Percentiles rank a stretch among this genome's conserved stretches.
Conservation (phyloP, 2,329 filamentous ascomycete species). For the Kalaharituber pfeilii region DNA sequence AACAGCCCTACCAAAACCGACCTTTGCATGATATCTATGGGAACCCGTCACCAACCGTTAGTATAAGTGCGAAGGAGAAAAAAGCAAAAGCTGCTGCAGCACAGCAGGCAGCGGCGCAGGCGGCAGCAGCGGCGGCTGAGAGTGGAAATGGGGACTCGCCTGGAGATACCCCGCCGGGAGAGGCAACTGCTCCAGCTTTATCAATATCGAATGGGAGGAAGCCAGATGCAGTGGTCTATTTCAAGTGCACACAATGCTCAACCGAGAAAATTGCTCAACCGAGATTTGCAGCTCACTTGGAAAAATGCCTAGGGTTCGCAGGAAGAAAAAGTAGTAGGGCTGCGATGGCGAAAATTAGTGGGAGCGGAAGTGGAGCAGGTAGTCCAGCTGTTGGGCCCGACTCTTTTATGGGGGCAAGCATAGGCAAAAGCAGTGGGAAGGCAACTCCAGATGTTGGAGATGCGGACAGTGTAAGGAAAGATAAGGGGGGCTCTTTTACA, state of each 20-base stretch:
- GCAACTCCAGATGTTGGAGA: slow-evolving; percentile 2
- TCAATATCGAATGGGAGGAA: neutral
- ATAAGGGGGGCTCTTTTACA: slow-evolving; percentile 8
- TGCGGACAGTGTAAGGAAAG: slow-evolving; percentile 15
- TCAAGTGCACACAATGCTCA: slow-evolving; percentile 13
- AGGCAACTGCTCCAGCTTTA: slow-evolving; percentile 2
- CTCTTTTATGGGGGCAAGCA: neutral
- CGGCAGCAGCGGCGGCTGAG: neutral
- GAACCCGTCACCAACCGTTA: slow-evolving; percentile 16
- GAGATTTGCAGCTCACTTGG: slow-evolving; percentile 14
- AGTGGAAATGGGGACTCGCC: neutral
- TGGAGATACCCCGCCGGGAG: neutral
- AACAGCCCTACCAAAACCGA: slow-evolving; percentile 12
- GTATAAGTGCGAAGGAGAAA: slow-evolving; percentile 8
- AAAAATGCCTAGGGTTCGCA: slow-evolving; percentile 16
- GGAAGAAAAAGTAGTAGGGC: slow-evolving; percentile 14
- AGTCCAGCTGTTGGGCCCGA: slow-evolving; percentile 7
- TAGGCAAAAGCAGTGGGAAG: neutral
- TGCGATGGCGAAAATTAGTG: slow-evolving; percentile 17
- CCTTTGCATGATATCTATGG: slow-evolving; percentile 18
- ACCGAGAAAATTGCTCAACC: slow-evolving; percentile 11
- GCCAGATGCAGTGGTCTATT: slow-evolving; percentile 8
- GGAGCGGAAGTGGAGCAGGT: slow-evolving; percentile 5
- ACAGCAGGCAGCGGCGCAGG: neutral
- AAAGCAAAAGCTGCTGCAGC: slow-evolving; percentile 5